A percentile compares a stretch with the other conserved stretches of the same genome.
phyloP scores from a whole-genome alignment of 176 grass and related monocot species.

The Oryza rufipogon region DNA sequence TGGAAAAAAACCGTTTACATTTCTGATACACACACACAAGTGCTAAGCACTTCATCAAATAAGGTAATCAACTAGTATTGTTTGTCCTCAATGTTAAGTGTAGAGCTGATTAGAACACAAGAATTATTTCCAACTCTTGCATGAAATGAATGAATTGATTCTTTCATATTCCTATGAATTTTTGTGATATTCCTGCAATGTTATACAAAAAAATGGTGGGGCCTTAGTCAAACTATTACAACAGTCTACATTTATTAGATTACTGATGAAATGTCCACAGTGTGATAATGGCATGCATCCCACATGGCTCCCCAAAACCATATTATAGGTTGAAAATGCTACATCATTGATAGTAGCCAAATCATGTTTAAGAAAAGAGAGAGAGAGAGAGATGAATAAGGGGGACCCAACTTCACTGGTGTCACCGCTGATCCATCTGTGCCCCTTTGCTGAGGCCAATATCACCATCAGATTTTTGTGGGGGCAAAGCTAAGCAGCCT shows the following conservation, averaged over 20 bases:
- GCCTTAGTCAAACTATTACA: background rate
- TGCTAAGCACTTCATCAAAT: background rate
- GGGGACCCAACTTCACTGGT: background rate
- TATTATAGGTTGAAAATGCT: background rate
- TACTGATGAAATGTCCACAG: background rate
- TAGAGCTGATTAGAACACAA: background rate
- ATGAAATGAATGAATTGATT: background rate
- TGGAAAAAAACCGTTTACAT: background rate
- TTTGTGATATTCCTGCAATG: background rate
- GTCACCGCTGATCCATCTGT: conserved; percentile 12
- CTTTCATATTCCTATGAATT: background rate
- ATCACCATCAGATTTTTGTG: conserved; percentile 40
- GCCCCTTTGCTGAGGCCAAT: conserved; percentile 11
- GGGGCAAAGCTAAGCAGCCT: conserved; percentile 32
- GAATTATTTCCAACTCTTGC: background rate
- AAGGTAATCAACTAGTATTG: background rate
- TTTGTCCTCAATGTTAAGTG: background rate
- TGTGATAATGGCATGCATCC: background rate
- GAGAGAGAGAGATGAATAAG: background rate
- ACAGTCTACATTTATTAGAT: background rate
- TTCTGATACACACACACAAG: background rate
- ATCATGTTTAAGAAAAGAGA: conserved; percentile 20
- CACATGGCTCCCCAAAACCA: background rate
- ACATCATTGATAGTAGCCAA: background rate
- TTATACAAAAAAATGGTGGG: background rate